Conservation (phyloP, 2,329 filamentous ascomycete species). For the Tricladium varicosporioides region DNA sequence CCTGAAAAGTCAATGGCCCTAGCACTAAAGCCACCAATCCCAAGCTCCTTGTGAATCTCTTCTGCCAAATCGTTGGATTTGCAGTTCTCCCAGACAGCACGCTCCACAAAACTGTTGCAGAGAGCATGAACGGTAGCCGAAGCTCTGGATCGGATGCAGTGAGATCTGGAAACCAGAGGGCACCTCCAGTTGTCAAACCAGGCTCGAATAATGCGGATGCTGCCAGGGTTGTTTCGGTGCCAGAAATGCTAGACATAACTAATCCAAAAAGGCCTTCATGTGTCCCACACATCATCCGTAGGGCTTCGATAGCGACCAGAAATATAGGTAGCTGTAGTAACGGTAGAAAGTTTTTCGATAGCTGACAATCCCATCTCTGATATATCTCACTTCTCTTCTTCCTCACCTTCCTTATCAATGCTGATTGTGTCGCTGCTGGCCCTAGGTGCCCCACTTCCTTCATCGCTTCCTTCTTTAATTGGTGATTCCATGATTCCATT, state of each 20-base stretch:
- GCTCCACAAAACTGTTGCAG: constrained; percentile 47
- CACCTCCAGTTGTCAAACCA: constrained; percentile 52
- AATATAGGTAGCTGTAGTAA: constrained; percentile 45
- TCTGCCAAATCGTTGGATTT: constrained; percentile 22
- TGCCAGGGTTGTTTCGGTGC: background rate
- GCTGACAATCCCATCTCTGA: constrained; percentile 34
- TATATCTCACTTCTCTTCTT: constrained; percentile 33
- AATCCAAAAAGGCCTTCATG: constrained; percentile 40
- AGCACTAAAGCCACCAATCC: constrained; percentile 40
- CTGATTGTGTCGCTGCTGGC: constrained; percentile 15
- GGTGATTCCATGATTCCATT: constrained; percentile 37
- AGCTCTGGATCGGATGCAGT: constrained; percentile 50
- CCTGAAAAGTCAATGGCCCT: constrained; percentile 37
- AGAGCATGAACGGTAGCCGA: constrained; percentile 47
- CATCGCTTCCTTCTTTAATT: constrained; percentile 28
- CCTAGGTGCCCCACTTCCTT: constrained; percentile 27
- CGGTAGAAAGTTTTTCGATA: constrained; percentile 34
- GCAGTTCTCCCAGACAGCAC: constrained; percentile 30
- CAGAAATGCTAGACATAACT: constrained; percentile 22
- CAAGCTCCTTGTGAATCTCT: constrained; percentile 31
- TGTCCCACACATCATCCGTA: constrained; percentile 46
- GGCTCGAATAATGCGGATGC: constrained; percentile 14
- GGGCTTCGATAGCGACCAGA: constrained; percentile 44
- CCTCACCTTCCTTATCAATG: constrained; percentile 22
- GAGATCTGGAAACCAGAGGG: constrained; percentile 59